These are phyloP conservation scores for Geosmithia morbida DNA, from an alignment of 2,329 filamentous ascomycete species.

Conservation along the genomic window DNA sequence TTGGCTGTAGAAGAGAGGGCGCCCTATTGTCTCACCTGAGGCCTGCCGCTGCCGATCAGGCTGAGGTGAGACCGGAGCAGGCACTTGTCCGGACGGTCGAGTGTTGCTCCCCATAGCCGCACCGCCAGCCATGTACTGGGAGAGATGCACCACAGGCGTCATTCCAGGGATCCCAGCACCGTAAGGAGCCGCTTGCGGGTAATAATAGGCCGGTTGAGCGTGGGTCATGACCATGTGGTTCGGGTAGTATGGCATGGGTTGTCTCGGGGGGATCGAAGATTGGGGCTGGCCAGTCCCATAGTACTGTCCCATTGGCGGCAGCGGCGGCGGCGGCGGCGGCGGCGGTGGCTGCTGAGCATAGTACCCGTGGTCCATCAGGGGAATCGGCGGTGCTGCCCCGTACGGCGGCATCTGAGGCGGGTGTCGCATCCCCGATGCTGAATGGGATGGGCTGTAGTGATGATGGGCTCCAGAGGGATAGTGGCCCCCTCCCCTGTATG, in stretches of 20 bases:
- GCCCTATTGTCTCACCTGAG: background rate
- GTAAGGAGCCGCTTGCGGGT: slow-evolving; percentile 22
- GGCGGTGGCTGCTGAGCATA: slow-evolving; percentile 29
- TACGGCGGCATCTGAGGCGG: slow-evolving; percentile 25
- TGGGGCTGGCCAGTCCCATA: slow-evolving; percentile 23
- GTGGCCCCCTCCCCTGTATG: slow-evolving; percentile 19
- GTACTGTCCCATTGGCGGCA: slow-evolving; percentile 26
- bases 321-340: slow-evolving; percentile 24
- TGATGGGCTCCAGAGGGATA: slow-evolving; percentile 19
- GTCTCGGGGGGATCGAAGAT: slow-evolving; percentile 18
- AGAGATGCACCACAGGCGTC: slow-evolving; percentile 16
- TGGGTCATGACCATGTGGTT: slow-evolving; percentile 26
- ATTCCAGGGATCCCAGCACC: slow-evolving; percentile 14
- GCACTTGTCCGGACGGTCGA: slow-evolving; percentile 4
- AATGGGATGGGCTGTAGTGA: slow-evolving; percentile 17
- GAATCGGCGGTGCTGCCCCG: slow-evolving; percentile 19
- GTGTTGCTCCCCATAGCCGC: slow-evolving; percentile 9
- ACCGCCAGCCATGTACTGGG: slow-evolving; percentile 17
- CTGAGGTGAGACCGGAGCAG: background rate
- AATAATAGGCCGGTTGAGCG: slow-evolving; percentile 29
- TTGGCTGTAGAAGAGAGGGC: background rate
- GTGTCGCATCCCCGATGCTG: slow-evolving; percentile 22
- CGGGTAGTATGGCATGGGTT: slow-evolving; percentile 27
- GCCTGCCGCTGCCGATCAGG: background rate
- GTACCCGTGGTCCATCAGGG: slow-evolving; percentile 26